Base-by-base conservation (phyloP, 148 eudicot genomes). In the Linanthus parryae region DNA sequence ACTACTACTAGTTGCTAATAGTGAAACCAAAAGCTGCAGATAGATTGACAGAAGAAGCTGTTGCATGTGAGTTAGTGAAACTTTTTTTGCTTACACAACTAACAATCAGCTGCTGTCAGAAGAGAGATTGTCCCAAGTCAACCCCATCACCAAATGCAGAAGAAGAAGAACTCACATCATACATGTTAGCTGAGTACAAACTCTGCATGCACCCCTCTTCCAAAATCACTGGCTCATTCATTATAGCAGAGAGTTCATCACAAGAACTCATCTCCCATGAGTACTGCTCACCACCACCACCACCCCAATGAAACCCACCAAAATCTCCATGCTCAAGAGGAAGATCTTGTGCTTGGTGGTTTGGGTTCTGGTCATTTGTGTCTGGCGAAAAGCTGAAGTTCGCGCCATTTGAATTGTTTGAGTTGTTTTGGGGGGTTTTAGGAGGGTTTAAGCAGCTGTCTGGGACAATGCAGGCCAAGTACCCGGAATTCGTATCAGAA, bases 401-500 rank as follows among this genome's bases (percentile, higher is more conserved):
- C 39, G 37, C 34, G 44, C 46, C 65, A 39, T 24, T 22, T 12
- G 25, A 5, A 28, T 49, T 25, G 47, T 41, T 34, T 8, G 39
- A 48, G 53, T 44, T 22, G 29, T 20, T 51, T 23, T 35, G 21
- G 33, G 8, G 10, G 41, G 44, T 13, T 0, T 26, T 34, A 21
- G 82, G 79, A 42, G 97, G 97, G 52, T 77, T 82, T 45, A 89
- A 66, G 68, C 74, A 89, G 46, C 69, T 80, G 30, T 85, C 84
- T 16, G 97, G 97, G 3, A 89, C 97, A 59, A 89, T 85, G 80
- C 88, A 75, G 21, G 63, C 91, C 63, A 89, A 62, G 46, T 85
- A 89, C 20, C 97, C 97, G 0, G 97, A 89, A 58, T 80, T 89
- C 20, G 65, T 57, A 16, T 64, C 67, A 54, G 39, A 45, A 26